Percentiles rank a stretch among this genome's conserved stretches.
These are phyloP conservation scores for Mycena alexandri DNA, from an alignment of 768 basidiomycete species.

Conservation along the genomic window DNA sequence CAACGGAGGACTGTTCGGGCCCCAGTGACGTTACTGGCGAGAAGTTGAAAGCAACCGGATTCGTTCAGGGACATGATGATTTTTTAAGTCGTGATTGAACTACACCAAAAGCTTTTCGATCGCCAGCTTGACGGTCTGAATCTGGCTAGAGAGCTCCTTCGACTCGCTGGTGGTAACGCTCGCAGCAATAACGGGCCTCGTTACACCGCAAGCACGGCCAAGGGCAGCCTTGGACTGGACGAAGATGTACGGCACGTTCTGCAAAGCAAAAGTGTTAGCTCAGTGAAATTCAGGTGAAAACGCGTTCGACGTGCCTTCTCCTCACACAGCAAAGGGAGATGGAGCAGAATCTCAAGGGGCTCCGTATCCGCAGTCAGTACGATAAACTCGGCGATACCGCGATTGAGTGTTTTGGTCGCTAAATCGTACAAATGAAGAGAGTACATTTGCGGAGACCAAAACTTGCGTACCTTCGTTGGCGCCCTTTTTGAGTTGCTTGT, in stretches of 20 bases:
- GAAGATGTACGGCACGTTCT: slow-evolving; percentile 98
- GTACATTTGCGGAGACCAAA: not conserved
- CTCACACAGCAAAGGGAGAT: slow-evolving; percentile 96
- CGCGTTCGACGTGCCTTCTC: slow-evolving; percentile 80
- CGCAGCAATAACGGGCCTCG: slow-evolving; percentile 93
- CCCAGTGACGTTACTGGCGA: too few relatives aligned
- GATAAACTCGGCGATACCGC: slow-evolving; percentile 98
- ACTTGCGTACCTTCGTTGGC: slow-evolving; percentile 91
- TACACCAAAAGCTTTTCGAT: slow-evolving; percentile 78
- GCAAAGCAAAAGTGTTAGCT: slow-evolving; percentile 8
- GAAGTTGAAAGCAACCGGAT: too few relatives aligned
- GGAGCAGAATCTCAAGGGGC: slow-evolving; percentile 96
- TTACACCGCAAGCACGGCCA: slow-evolving; percentile 95
- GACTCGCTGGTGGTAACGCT: slow-evolving; percentile 98
- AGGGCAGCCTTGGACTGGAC: slow-evolving; percentile 95
- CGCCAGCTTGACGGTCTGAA: slow-evolving; percentile 84
- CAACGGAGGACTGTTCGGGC: too few relatives aligned
- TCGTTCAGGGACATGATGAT: not conserved
- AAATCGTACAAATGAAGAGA: slow-evolving; percentile 13
- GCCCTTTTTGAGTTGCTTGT: slow-evolving; percentile 98
- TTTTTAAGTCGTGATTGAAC: slow-evolving; percentile 14
- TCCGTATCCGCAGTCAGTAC: slow-evolving; percentile 97
- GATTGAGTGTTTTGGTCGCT: slow-evolving; percentile 99
- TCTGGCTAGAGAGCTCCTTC: slow-evolving; percentile 90
- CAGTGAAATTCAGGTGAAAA: not conserved